Evolutionary conservation across 2,329 filamentous ascomycete genomes (phyloP), one percentile per base, ranked within the genome.

Genomic region (Sclerotinia minor): DNA sequence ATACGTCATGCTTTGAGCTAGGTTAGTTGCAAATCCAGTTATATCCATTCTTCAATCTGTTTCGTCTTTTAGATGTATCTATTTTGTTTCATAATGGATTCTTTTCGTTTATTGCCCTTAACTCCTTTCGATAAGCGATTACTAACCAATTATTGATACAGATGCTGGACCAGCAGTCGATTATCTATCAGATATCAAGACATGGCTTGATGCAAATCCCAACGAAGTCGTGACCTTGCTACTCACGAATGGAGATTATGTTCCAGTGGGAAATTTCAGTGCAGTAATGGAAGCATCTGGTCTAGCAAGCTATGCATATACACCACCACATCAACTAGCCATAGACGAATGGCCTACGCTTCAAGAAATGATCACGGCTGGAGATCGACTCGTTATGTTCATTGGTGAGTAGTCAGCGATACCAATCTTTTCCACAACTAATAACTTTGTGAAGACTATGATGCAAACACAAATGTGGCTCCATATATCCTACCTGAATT

Each of bases 261-360:
- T 85, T 21, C 77, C 82, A 1, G 83, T 85, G 13, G 78, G 82
- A 0, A 81, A 85, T 21, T 85, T 92, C 60, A 84, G 82, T 3
- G 58, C 58, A 19, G 75, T 68, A 15, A 72, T 77, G 69, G 58
- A 55, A 1, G 65, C 38, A 8, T 70, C 71, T 55, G 75, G 74
- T 11, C 64, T 77, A 2, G 52, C 63, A 24, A 70, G 64, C 35
- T 75, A 76, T 53, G 75, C 74, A 6, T 77, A 74, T 65, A 71
- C 71, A 41, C 76, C 75, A n/a, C 55, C 68, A 0, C 70, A 67
- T 54, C 69, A 72, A n/a, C 65, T 84, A 53, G 73, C 75, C n/a
- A 73, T 82, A 45, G 74, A 84, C 63, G 83, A 83, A 72, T 82
- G 92, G 91, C 91, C 91, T 78, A 93, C 90, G 0, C 80, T 94